Percentiles rank a stretch among this genome's conserved stretches.
Evolutionary conservation across 2,329 filamentous ascomycete genomes (phyloP).

Genomic region (Stagonosporopsis chrysanthemi): DNA sequence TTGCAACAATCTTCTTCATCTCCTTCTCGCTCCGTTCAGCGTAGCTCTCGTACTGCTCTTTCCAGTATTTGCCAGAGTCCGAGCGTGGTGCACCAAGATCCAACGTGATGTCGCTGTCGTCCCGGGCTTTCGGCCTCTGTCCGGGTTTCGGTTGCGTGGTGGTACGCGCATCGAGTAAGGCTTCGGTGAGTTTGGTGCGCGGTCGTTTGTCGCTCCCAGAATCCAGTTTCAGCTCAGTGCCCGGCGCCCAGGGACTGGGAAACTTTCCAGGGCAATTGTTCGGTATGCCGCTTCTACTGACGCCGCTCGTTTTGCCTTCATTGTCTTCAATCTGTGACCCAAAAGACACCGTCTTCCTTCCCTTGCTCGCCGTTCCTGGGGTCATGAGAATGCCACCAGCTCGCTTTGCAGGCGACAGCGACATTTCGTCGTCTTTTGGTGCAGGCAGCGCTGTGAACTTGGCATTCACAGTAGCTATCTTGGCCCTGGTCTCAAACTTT

Average conservation of each 20-base stretch:
- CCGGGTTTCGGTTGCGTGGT: conserved; percentile 44
- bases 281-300: conserved; percentile 57
- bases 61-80: conserved; percentile 81
- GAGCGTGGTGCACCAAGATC: conserved; percentile 78
- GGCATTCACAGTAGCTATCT: conserved; percentile 34
- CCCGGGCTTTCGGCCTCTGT: conserved; percentile 47
- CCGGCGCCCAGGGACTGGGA: conserved; percentile 60
- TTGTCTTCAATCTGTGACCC: conserved; percentile 65
- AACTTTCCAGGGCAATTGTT: conserved; percentile 57
- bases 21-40: conserved; percentile 74
- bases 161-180: conserved; percentile 54
- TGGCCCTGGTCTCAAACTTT: conserved; percentile 37
- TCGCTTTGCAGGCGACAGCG: conserved; percentile 63
- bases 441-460: conserved; percentile 29
- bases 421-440: conserved; percentile 31
- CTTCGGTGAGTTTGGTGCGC: conserved; percentile 54
- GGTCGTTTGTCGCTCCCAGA: conserved; percentile 42
- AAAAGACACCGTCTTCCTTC: conserved; percentile 68
- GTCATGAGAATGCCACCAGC: conserved; percentile 68
- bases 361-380: conserved; percentile 63
- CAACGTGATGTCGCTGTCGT: conserved; percentile 69
- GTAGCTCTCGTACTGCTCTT: conserved; percentile 77
- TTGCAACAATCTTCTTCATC: conserved; percentile 78
- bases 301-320: conserved; percentile 58
- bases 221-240: conserved; percentile 42